Evolutionary conservation across 345 rosid species (phyloP), one percentile per base, ranked within the genome.

Genomic region (Eucalyptus decipiens): DNA sequence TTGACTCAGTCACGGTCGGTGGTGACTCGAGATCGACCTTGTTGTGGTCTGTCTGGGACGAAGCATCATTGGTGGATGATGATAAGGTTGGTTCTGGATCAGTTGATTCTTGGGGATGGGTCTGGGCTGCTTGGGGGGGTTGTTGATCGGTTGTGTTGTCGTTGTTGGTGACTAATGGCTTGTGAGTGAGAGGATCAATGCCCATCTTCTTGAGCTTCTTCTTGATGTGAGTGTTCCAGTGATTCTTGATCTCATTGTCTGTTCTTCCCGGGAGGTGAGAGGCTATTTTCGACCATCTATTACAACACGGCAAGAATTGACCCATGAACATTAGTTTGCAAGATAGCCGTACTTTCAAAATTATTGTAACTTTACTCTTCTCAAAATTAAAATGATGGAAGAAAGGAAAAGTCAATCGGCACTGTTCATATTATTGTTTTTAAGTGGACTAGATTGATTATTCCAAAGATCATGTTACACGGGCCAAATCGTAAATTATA

Each of bases 281-380:
- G 32, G 99, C 99, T 86, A 97, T 97, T 94, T 97, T 97, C 42
- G 99, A 97, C 99, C 99, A 97, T 91, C 99, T 97, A 94, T 51
- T 81, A 16, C 32, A 11, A 40, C 83, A 76, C 83, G 6, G 83
- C 83, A 19, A 37, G 83, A 76, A 37, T 76, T 37, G 83, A 76
- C 47, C 15, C 83, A 21, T 3, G 47, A 76, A 10, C 83, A 40
- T 76, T 11, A 76, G 47, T 37, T 49, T 86, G 40, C 52, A 28
- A 16, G 50, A 48, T 30, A 37, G 47, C 45, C 9, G 47, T n/a
- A 9, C 87, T 51, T 86, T 86, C 37, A 86, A 30, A 85, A 30
- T 30, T 34, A 51, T 86, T 30, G 12, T 9, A 34, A n/a, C 87
- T 86, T 34, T 28, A 49, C 19, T 86, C 49, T 76, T 76, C 45